Evolutionary conservation across 83 land plant genomes (phyloP).

Genomic region (Diphasiastrum complanatum): DNA sequence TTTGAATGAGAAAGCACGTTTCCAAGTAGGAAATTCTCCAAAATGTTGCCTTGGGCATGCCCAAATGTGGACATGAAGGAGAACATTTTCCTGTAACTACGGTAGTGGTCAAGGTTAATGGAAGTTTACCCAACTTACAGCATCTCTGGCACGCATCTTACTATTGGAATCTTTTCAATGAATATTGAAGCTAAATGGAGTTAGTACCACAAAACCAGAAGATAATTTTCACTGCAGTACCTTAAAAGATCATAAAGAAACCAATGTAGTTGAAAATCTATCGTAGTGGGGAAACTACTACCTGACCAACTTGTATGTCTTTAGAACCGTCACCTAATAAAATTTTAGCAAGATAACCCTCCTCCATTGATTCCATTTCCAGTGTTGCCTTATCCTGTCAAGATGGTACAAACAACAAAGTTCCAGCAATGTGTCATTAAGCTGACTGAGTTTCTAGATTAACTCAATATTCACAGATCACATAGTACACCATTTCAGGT

Average conservation of each 20-base stretch:
- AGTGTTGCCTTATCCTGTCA: slow-evolving; percentile 92
- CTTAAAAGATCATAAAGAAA: not conserved
- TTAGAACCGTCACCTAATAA: slow-evolving; percentile 73
- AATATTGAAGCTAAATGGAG: not conserved
- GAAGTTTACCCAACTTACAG: no score
- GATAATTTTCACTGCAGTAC: not conserved
- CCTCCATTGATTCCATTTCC: slow-evolving; percentile 99
- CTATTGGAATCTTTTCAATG: no score
- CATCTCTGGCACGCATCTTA: no score
- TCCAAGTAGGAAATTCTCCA: no score
- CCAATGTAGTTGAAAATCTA: not conserved
- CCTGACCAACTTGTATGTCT: slow-evolving; percentile 96
- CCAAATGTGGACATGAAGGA: not conserved
- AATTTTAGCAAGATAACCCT: slow-evolving; percentile 93
- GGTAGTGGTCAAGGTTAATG: no score
- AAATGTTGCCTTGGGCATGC: no score
- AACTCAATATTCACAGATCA: no score
- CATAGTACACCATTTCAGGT: no score
- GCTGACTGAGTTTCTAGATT: no score
- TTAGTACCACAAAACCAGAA: not conserved
- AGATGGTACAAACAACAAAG: slow-evolving; percentile 5
- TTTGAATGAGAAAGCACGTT: no score
- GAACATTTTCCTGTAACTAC: no score
- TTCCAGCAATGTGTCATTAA: not conserved
- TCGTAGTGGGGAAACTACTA: slow-evolving; percentile 24